phyloP scores from a whole-genome alignment of 2,329 filamentous ascomycete species.

The Kalmusia sp. region DNA sequence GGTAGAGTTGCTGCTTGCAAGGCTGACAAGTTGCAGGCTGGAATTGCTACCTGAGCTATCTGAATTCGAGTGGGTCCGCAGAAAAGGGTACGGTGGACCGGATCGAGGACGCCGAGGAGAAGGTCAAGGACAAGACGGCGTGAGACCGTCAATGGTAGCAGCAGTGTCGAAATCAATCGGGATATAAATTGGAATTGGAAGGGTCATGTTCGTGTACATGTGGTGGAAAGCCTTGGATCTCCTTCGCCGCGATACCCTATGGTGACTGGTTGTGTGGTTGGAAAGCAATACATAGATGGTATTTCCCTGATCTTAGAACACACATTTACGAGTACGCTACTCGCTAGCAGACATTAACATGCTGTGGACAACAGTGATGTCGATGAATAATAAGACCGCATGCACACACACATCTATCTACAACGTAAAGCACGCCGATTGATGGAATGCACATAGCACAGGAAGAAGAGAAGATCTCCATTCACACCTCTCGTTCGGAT shows the following conservation, averaged over 20 bases:
- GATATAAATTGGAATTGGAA: not conserved
- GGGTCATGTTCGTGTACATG: not conserved
- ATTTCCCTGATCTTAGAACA: no score
- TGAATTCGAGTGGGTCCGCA: slow-evolving; percentile 42
- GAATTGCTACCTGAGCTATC: slow-evolving; percentile 51
- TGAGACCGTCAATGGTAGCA: no score
- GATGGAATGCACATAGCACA: no score
- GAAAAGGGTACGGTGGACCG: slow-evolving; percentile 5
- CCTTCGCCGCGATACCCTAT: not conserved
- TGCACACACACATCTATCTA: no score
- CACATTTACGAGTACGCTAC: no score
- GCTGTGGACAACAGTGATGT: no score
- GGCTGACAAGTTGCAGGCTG: slow-evolving; percentile 33
- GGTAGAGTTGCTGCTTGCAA: not conserved
- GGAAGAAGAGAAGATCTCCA: no score
- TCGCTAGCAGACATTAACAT: no score
- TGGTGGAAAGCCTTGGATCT: not conserved
- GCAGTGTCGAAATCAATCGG: not conserved
- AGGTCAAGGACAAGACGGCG: slow-evolving; percentile 4
- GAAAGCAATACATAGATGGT: no score
- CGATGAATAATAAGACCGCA: no score
- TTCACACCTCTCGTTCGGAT: not conserved
- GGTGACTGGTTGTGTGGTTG: no score
- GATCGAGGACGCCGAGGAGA: slow-evolving; percentile 10
- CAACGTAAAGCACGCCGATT: no score